Conservation (phyloP, 306 rosid genomes). For the Rosa rugosa region DNA sequence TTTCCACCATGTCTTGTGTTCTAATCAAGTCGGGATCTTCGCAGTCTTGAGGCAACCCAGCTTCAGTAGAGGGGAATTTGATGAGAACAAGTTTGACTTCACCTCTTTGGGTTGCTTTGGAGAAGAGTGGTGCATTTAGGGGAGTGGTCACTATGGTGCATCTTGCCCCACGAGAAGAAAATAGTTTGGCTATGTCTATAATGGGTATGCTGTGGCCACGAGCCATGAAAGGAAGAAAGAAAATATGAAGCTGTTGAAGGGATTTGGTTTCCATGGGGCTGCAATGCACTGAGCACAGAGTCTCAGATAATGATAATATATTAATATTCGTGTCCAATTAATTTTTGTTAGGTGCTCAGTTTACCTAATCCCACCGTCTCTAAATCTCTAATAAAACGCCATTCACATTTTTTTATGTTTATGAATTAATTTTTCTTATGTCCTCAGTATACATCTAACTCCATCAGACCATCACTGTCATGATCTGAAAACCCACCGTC, state of each 20-base stretch:
- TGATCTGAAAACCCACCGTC: no score
- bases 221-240: conserved; percentile 29
- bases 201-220: conserved; percentile 32
- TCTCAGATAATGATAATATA: background rate
- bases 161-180: conserved; percentile 5
- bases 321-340: no score
- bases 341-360: no score
- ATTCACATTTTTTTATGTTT: no score
- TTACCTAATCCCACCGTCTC: no score
- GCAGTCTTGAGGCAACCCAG: conserved; percentile 36
- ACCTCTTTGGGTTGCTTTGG: conserved; percentile 13
- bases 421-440: no score
- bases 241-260: conserved; percentile 9
- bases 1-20: background rate
- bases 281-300: background rate
- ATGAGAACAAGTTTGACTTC: background rate
- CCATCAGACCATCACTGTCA: no score
- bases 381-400: no score
- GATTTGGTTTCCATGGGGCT: background rate
- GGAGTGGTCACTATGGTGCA: conserved; percentile 31
- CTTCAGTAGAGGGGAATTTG: conserved; percentile 6
- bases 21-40: conserved; percentile 15
- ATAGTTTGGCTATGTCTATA: conserved; percentile 21
- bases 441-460: no score
- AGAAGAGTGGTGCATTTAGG: background rate